Conservation (phyloP, 805 yeast genomes). For the Kodamaea fukazawae region DNA sequence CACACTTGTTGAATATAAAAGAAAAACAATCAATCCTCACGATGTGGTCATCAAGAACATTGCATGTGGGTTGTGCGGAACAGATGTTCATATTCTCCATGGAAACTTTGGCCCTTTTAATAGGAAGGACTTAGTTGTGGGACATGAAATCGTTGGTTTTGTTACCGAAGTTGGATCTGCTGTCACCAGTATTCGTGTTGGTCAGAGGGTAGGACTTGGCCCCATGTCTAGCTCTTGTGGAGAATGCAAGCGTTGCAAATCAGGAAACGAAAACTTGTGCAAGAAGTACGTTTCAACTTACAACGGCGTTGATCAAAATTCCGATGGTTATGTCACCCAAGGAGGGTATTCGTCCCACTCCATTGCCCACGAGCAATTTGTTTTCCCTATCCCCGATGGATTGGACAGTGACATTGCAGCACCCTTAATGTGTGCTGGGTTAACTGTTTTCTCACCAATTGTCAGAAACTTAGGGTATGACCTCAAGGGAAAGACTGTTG, state of each 20-base stretch:
- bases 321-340: conserved; percentile 27
- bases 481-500: conserved; percentile 45
- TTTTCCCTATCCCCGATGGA: conserved; percentile 47
- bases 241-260: conserved; percentile 52
- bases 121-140: conserved; percentile 42
- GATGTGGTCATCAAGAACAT: conserved; percentile 59
- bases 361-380: conserved; percentile 42
- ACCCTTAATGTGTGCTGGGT: conserved; percentile 56
- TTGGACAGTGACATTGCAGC: conserved; percentile 43
- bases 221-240: conserved; percentile 63
- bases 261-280: conserved; percentile 48
- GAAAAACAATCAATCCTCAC: conserved; percentile 23
- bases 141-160: conserved; percentile 65
- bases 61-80: conserved; percentile 62
- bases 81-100: conserved; percentile 50
- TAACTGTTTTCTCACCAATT: conserved; percentile 52
- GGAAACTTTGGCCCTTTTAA: conserved; percentile 49
- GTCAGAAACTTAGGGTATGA: conserved; percentile 38
- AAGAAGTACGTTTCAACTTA: conserved; percentile 49
- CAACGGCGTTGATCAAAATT: conserved; percentile 32
- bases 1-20: conserved; percentile 25
- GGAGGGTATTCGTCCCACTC: conserved; percentile 53
- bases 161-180: conserved; percentile 56
- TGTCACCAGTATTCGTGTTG: conserved; percentile 51
- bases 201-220: conserved; percentile 79